Conservation (phyloP, 768 basidiomycete species). For the Boletus rex-veris region DNA sequence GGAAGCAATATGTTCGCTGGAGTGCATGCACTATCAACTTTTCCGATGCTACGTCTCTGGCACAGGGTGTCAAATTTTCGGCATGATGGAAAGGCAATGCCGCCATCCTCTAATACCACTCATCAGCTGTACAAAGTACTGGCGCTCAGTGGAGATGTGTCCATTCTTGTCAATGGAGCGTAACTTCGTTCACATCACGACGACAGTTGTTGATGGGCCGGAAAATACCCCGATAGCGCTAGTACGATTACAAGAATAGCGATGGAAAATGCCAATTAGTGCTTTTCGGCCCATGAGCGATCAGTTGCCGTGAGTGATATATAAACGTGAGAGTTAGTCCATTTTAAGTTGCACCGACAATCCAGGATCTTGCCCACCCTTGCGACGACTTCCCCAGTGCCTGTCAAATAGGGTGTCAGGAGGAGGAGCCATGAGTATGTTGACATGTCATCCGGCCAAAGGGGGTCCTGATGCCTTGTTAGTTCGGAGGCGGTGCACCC, state of each 20-base stretch:
- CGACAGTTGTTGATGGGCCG: conserved; percentile 12
- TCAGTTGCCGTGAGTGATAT: conserved; percentile 34
- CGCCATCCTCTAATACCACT: neutral
- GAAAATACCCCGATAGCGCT: conserved; percentile 10
- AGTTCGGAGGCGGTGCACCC: conserved; percentile 30
- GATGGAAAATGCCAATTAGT: conserved; percentile 9
- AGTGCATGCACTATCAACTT: conserved; percentile 92
- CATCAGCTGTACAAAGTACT: conserved; percentile 8
- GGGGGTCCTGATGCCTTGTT: conserved; percentile 30
- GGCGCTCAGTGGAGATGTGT: conserved; percentile 6
- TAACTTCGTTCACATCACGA: conserved; percentile 27
- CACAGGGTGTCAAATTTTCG: conserved; percentile 88
- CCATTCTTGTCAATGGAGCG: conserved; percentile 12
- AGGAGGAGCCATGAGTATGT: conserved; percentile 31
- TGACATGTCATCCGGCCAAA: conserved; percentile 34
- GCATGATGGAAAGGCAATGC: conserved; percentile 30
- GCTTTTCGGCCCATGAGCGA: conserved; percentile 24
- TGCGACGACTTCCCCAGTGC: conserved; percentile 24
- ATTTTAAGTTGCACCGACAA: conserved; percentile 28
- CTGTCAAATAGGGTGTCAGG: conserved; percentile 33
- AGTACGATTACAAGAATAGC: conserved; percentile 25
- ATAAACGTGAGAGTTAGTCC: conserved; percentile 31
- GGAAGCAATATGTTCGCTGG: conserved; percentile 96
- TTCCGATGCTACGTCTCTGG: conserved; percentile 82
- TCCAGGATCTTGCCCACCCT: conserved; percentile 29